Evolutionary conservation across 2,329 filamentous ascomycete genomes (phyloP).

Genomic region (Elsinoe arachidis): DNA sequence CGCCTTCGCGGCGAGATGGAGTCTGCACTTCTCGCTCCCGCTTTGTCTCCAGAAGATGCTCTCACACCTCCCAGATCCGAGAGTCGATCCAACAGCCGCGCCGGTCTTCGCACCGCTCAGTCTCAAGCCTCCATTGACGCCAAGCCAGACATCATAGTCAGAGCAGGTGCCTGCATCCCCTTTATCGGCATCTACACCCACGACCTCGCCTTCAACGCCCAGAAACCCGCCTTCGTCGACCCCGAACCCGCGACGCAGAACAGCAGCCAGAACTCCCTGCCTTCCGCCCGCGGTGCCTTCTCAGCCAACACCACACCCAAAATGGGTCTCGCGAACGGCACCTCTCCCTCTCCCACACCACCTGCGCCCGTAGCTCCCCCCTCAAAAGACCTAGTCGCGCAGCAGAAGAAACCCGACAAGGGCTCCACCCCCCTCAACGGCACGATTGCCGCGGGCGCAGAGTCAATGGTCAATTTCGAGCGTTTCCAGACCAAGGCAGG

Average conservation of each 20-base stretch:
- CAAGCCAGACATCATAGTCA: slow-evolving; percentile 43
- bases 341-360: background rate
- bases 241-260: background rate
- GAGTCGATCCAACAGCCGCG: background rate
- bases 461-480: slow-evolving; percentile 75
- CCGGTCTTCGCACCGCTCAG: background rate
- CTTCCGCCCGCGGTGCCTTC: slow-evolving; percentile 8
- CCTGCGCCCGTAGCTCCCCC: background rate
- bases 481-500: slow-evolving; percentile 65
- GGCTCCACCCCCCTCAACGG: background rate
- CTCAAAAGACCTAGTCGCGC: background rate
- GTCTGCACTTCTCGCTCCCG: slow-evolving; percentile 32
- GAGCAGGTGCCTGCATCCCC: slow-evolving; percentile 47
- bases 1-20: slow-evolving; percentile 75
- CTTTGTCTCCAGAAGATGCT: background rate
- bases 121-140: background rate
- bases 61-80: slow-evolving; percentile 14
- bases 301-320: background rate
- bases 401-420: background rate
- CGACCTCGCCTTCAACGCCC: slow-evolving; percentile 72
- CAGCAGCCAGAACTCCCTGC: background rate
- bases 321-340: background rate
- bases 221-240: slow-evolving; percentile 67
- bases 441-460: slow-evolving; percentile 34
- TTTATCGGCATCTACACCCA: slow-evolving; percentile 77